Evolutionary conservation across 164 flowering plant genomes (phyloP), one percentile per base, ranked within the genome.

Genomic region (Stephania yunnanensis): DNA sequence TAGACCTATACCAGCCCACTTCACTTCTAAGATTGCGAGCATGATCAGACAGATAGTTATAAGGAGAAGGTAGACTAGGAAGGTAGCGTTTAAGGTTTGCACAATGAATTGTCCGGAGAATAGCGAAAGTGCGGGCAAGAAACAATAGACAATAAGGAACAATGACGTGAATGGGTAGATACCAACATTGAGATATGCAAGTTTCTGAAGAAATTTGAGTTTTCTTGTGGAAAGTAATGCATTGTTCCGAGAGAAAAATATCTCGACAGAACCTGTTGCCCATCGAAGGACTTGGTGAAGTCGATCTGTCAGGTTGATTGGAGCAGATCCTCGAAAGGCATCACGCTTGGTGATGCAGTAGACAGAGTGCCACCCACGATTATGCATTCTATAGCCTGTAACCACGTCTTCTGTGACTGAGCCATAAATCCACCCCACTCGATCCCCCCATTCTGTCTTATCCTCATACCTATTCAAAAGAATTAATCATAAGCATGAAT

Each of bases 241-340:
- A 78, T 91, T 90, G 87, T 93, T 91, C 9, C 96, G 84, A 6
- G 95, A 90, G 81, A 93, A 89, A 82, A 92, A 92, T 7, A 93
- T 92, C 80, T 92, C 97, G 10, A 92, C 97, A 0, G 97, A 92
- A 15, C 94, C 97, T 9, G 93, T 89, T 6, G 97, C 97, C 97
- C 97, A 92, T 3, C 97, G 82, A 17, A 92, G 91, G 17, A 92
- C 97, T 78, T 92, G 95, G 73, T 92, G 95, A 11, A 92, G 93
- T 66, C 97, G 68, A 61, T 92, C 97, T 0, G 97, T 89, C 22
- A 92, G 89, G 73, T 92, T 92, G 77, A 92, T 92, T 0, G 97
- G 97, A 9, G 97, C 97, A 42, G 97, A 84, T 3, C 97, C 97
- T n/a, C 91, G 90, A 80, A 92, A 92, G 30, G 97, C 97, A 74